Evolutionary conservation across 2,329 filamentous ascomycete genomes (phyloP), one percentile per base, ranked within the genome.

Genomic region (Diaporthe velutina): DNA sequence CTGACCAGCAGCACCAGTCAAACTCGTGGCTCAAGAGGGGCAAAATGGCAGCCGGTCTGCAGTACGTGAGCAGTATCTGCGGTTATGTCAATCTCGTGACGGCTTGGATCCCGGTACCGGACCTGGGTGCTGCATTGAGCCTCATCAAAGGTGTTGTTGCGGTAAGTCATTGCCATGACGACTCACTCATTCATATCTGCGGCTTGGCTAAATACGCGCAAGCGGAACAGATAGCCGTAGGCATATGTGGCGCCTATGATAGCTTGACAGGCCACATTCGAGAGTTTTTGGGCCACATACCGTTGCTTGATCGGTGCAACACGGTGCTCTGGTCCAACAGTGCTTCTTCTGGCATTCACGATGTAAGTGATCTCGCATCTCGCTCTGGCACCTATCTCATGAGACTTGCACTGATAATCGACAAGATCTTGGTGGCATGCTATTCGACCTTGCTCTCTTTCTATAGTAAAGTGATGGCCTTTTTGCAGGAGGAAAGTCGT

Each of bases 1-100:
- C 61, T 52, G 61, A 67, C n/a, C 61, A 52, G 15, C 45, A 52
- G 30, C 61, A 67, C n/a, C 61, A 67, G 30, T 67, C 61, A n/a
- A 28, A 4, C 13, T 67, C 61, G 12, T 67, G 28, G 45, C 45
- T 67, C 30, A 67, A 67, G 61, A 52, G 61, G 30, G 61, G 61
- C 45, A 52, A 52, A n/a, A 67, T 67, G 61, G 61, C 61, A 0
- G 61, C 61, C 10, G 61, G 61, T 15, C 61, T 67, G n/a, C 45
- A 52, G 61, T 67, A 67, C 33, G 45, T 67, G 7, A 52, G 45
- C 45, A 52, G 19, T 25, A 67, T 52, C 30, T 67, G 61, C 10
- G n/a, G 45, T 4, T 67, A 50, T 15, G 19, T 67, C 22, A 4
- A 52, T 30, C 61, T 67, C 22, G 45, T 67, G 22, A n/a, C 61